phyloP scores from a whole-genome alignment of 176 grass and related monocot genomes.

The Cenchrus americanus region DNA sequence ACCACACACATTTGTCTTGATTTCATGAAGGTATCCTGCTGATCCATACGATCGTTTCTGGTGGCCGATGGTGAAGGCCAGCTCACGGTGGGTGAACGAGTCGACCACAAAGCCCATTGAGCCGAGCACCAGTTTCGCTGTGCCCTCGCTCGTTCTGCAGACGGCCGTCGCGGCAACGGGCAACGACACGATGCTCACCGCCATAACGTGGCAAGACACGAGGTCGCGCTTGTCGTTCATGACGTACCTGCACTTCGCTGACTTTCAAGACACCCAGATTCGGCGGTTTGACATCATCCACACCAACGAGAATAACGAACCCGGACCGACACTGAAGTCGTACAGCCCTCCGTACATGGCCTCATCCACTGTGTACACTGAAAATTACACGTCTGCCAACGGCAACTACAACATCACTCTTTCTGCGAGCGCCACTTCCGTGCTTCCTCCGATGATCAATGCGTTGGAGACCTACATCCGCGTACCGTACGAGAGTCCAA shows the following conservation, averaged over 20 bases:
- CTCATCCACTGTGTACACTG: neutral
- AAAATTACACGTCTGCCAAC: neutral
- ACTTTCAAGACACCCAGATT: neutral
- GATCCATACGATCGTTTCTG: conserved; percentile 46
- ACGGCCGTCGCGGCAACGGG: neutral
- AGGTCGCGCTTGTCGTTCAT: neutral
- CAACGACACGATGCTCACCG: neutral
- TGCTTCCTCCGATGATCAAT: conserved; percentile 45
- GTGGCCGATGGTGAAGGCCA: neutral
- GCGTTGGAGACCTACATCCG: neutral
- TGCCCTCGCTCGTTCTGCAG: neutral
- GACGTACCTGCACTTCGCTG: conserved; percentile 16
- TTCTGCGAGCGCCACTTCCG: neutral
- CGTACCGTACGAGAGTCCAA: neutral
- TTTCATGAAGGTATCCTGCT: conserved; percentile 28
- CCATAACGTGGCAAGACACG: too few relatives aligned
- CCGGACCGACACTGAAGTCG: neutral
- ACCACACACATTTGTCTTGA: too few relatives aligned
- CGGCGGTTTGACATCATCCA: neutral
- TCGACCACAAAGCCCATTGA: neutral
- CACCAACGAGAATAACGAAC: neutral
- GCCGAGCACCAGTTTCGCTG: neutral
- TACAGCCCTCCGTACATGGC: neutral
- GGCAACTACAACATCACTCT: conserved; percentile 17
- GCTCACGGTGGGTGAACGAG: neutral